Evolutionary conservation across 2,329 filamentous ascomycete genomes (phyloP).

Genomic region (Plenodomus tracheiphilus): DNA sequence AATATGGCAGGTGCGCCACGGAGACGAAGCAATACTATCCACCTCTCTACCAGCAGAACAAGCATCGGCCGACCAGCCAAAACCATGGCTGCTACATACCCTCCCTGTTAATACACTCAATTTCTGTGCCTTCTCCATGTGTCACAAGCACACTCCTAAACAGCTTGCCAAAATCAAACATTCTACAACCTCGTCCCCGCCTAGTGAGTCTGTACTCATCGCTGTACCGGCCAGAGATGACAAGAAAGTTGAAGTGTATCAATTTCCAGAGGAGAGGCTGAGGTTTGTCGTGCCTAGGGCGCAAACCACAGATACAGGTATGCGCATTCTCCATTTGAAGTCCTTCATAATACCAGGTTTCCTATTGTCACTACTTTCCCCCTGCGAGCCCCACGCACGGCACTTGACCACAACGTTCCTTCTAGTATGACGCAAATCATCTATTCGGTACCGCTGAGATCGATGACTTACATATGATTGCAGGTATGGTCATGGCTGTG

Average conservation of each 20-base stretch:
- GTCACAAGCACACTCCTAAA: conserved; percentile 30
- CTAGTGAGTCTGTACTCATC: conserved; percentile 58
- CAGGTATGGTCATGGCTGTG: conserved; percentile 90
- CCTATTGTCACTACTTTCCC: background rate
- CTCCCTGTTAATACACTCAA: conserved; percentile 91
- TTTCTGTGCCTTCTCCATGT: conserved; percentile 82
- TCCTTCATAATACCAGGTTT: background rate
- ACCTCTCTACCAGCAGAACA: conserved; percentile 71
- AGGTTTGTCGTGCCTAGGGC: conserved; percentile 59
- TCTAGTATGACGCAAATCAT: no score
- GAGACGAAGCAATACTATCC: conserved; percentile 67
- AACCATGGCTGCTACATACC: conserved; percentile 84
- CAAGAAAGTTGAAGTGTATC: conserved; percentile 75
- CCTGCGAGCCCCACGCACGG: no score
- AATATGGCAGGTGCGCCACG: conserved; percentile 73
- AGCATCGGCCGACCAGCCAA: conserved; percentile 52
- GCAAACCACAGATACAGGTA: conserved; percentile 50
- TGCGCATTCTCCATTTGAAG: conserved; percentile 6
- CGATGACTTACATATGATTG: conserved; percentile 43
- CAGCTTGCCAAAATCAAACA: background rate
- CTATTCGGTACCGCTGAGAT: no score
- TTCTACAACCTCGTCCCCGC: conserved; percentile 1
- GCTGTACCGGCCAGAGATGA: conserved; percentile 69
- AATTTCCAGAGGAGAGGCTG: conserved; percentile 75
- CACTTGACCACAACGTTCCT: no score